Evolutionary conservation across 164 flowering plant genomes (phyloP).

Genomic region (Chimonanthus praecox): DNA sequence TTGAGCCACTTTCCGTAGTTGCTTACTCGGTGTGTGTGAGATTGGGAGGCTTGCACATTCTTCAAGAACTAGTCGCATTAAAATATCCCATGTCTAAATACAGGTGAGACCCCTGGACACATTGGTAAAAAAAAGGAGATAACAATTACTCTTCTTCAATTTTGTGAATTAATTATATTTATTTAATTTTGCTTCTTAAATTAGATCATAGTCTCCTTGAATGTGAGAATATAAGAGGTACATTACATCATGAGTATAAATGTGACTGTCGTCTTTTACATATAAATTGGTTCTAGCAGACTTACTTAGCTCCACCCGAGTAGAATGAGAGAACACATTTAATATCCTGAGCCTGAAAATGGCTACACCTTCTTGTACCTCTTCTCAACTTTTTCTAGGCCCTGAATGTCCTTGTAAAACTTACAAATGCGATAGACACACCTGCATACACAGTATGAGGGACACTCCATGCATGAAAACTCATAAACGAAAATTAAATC

Average conservation of each 20-base stretch:
- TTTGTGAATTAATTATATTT: no score
- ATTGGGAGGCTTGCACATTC: no score
- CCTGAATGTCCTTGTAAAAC: slow-evolving; percentile 62
- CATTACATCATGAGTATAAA: neutral
- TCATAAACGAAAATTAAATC: no score
- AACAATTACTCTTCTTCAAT: no score
- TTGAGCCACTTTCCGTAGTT: no score
- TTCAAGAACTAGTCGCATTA: no score
- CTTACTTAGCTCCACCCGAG: neutral
- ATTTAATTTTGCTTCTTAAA: no score
- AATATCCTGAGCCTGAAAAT: neutral
- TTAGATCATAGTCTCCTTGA: neutral
- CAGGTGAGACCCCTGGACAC: no score
- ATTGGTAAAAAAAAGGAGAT: no score
- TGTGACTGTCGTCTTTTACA: neutral
- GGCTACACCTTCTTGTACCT: slow-evolving; percentile 64
- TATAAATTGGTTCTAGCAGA: neutral
- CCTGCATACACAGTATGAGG: slow-evolving; percentile 34
- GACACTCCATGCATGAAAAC: no score
- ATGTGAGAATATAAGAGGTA: neutral
- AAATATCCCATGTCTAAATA: no score
- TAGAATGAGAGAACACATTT: neutral
- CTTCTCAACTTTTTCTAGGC: slow-evolving; percentile 78
- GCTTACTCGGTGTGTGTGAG: no score
- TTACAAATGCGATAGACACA: slow-evolving; percentile 63